Percentiles rank a stretch among this genome's conserved stretches.
phyloP scores from a whole-genome alignment of 1,284 basidiomycete genomes.

The Sanghuangporus baumii region DNA sequence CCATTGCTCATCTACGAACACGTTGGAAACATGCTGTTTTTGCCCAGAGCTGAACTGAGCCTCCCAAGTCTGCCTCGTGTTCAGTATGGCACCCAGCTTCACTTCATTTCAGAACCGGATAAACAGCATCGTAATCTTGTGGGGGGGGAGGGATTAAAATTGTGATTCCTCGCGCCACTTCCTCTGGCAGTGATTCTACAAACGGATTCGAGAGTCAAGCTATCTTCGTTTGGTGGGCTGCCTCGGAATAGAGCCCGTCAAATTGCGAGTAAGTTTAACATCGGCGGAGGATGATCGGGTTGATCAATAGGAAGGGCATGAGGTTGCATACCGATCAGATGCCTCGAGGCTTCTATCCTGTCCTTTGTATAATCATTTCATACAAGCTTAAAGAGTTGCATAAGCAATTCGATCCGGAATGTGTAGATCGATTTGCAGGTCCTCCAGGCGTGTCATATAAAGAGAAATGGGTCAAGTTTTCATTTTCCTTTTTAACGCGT shows the following conservation, averaged over 20 bases:
- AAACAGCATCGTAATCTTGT: no score
- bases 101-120: no score
- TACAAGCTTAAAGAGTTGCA: neutral
- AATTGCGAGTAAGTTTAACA: no score
- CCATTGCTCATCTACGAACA: neutral
- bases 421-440: neutral
- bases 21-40: neutral
- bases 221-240: no score
- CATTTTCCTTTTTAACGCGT: neutral
- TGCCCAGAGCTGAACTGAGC: neutral
- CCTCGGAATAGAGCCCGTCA: no score
- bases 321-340: neutral
- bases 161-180: no score
- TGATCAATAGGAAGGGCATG: neutral
- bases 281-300: neutral
- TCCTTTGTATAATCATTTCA: constrained; percentile 3
- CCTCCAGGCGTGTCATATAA: neutral
- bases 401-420: neutral
- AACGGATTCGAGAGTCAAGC: no score
- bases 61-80: constrained; percentile 9
- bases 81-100: neutral
- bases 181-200: no score
- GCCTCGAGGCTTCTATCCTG: constrained; percentile 1
- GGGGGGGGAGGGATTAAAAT: no score
- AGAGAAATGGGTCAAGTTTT: constrained; percentile 1